Evolutionary conservation across 805 yeast species (phyloP).

Genomic region (Lipomyces starkeyi): DNA sequence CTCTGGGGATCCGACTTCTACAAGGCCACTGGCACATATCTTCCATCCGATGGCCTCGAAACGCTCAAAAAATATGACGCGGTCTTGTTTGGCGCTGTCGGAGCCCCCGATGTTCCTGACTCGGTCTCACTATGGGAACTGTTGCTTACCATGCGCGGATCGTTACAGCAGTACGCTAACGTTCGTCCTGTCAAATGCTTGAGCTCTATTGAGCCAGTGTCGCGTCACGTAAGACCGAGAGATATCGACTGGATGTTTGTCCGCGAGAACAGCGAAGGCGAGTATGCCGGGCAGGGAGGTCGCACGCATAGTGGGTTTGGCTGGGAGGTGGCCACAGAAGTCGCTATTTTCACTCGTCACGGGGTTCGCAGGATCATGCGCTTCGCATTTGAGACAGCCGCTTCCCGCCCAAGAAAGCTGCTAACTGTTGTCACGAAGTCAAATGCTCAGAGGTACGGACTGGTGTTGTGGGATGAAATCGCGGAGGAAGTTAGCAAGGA

Average conservation of each 20-base stretch:
- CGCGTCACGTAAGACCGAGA: constrained; percentile 14
- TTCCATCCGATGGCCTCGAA: constrained; percentile 33
- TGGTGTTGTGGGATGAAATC: constrained; percentile 39
- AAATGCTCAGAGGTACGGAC: constrained; percentile 34
- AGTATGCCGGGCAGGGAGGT: constrained; percentile 39
- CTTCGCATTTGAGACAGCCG: constrained; percentile 34
- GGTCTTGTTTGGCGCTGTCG: constrained; percentile 36
- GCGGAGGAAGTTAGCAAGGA: constrained; percentile 34
- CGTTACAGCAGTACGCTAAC: constrained; percentile 36
- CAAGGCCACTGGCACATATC: constrained; percentile 26
- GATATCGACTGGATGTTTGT: constrained; percentile 32
- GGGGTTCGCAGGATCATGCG: constrained; percentile 35
- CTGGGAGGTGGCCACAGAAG: constrained; percentile 38
- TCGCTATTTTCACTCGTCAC: constrained; percentile 37
- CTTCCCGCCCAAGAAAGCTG: constrained; percentile 29
- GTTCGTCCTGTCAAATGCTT: constrained; percentile 34
- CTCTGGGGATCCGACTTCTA: constrained; percentile 37
- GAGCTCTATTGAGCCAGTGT: constrained; percentile 24
- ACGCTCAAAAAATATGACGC: constrained; percentile 31
- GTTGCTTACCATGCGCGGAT: constrained; percentile 27
- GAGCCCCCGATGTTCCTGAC: constrained; percentile 38
- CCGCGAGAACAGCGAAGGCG: constrained; percentile 38
- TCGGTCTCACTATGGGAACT: constrained; percentile 37
- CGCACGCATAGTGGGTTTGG: constrained; percentile 36
- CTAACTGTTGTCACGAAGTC: constrained; percentile 37